Conservation (phyloP, 202 grass and related monocot genomes). For the Schoenoplectus tabernaemontani region DNA sequence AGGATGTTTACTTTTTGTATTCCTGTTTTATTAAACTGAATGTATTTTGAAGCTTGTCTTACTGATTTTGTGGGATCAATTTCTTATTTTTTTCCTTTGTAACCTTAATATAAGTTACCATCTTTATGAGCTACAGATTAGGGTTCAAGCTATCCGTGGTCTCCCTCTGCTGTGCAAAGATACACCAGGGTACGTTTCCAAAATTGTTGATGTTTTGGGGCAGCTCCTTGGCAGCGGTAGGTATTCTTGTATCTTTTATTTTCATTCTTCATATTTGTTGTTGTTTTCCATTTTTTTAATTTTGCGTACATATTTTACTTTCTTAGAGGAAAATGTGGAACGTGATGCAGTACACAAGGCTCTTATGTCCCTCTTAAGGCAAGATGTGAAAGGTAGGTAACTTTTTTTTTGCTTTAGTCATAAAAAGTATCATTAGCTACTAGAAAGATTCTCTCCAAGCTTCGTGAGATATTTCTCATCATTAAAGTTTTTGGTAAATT, state of each 20-base stretch:
- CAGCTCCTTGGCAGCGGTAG: slow-evolving; percentile 88
- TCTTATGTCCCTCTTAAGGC: slow-evolving; percentile 82
- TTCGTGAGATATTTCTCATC: neutral
- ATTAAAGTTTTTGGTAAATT: neutral
- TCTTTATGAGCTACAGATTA: slow-evolving; percentile 48
- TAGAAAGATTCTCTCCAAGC: neutral
- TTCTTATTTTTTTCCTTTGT: neutral
- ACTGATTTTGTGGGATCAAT: neutral
- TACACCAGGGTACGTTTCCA: slow-evolving; percentile 64
- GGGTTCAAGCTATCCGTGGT: slow-evolving; percentile 96
- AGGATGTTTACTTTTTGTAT: neutral
- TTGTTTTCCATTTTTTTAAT: slow-evolving; percentile 22
- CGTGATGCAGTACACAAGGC: slow-evolving; percentile 98
- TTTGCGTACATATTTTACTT: slow-evolving; percentile 12
- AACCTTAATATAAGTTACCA: neutral
- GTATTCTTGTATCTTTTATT: slow-evolving; percentile 20
- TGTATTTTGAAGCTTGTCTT: neutral
- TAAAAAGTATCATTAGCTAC: neutral
- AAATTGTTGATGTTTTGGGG: slow-evolving; percentile 97
- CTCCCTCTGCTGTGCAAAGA: slow-evolving; percentile 98
- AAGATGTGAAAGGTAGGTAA: slow-evolving; percentile 85
- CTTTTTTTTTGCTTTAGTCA: slow-evolving; percentile 3
- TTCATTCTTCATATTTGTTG: slow-evolving; percentile 19
- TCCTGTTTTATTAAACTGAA: neutral
- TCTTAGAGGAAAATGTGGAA: slow-evolving; percentile 94